Evolutionary conservation across 345 rosid genomes (phyloP).

Genomic region (Gossypium sturtianum): DNA sequence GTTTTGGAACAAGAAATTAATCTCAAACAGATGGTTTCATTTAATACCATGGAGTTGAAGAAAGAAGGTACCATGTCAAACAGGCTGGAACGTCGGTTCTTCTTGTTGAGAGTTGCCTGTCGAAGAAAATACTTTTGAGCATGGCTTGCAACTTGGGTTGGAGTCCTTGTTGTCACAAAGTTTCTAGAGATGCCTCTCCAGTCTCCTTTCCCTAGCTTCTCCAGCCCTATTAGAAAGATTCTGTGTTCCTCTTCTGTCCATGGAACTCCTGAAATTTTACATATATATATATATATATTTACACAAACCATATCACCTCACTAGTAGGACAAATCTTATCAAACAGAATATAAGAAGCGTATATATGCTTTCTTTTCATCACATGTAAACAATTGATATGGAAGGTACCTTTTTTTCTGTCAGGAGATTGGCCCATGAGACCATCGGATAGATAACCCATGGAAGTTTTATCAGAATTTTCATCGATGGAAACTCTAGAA

Average conservation of each 20-base stretch:
- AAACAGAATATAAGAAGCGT: not conserved
- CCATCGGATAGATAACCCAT: constrained; percentile 41
- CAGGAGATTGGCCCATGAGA: constrained; percentile 26
- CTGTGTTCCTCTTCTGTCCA: constrained; percentile 76
- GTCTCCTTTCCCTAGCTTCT: constrained; percentile 68
- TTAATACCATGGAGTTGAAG: not conserved
- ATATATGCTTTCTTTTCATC: not conserved
- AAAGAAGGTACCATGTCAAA: constrained; percentile 42
- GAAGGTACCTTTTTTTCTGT: constrained; percentile 42
- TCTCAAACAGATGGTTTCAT: not conserved
- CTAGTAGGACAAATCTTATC: not conserved
- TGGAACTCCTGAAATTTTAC: constrained; percentile 38
- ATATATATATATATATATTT: not conserved
- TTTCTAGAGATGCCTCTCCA: constrained; percentile 71
- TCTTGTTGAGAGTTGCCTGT: constrained; percentile 39
- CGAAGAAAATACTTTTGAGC: constrained; percentile 72
- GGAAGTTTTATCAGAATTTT: constrained; percentile 25
- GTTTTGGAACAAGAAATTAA: not conserved
- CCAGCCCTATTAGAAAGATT: constrained; percentile 45
- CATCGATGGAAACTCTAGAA: constrained; percentile 27
- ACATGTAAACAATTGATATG: too few relatives aligned
- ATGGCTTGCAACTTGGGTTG: constrained; percentile 74
- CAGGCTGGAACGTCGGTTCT: constrained; percentile 61
- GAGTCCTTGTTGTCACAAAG: constrained; percentile 59
- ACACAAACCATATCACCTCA: not conserved